Base-by-base conservation (phyloP, 371 early-diverging fungal species). In the Syncephalastrum racemosum region DNA sequence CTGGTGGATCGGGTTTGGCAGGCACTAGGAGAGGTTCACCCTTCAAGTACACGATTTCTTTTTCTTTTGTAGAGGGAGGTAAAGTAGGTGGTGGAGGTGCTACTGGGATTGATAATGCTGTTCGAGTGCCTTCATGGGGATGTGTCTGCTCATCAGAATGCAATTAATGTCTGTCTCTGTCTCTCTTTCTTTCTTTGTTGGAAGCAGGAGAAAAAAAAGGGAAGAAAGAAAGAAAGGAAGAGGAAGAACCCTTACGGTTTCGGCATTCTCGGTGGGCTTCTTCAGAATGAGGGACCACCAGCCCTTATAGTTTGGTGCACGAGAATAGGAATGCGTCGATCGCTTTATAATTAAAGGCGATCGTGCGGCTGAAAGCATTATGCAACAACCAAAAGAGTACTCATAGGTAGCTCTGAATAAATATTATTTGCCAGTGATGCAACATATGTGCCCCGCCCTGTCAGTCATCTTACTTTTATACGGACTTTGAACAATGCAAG, bases 281-380 rank as follows among this genome's bases (percentile, higher is more conserved):
- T 73, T 45, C 19, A 73, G 40, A 46, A 73, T 63, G 5, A 53
- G 54, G 4, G 60, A 45, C 77, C 77, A 77, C 63, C 67, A 77
- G 13, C 77, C 77, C 12, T 59, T 44, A 24, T 77, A 77, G 50
- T 57, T 62, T 1, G 51, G 53, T 53, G 42, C 39, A 23, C 63
- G 53, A 1, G 27, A 20, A 42, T 44, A 27, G 25, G n/a, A 31
- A 31, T 31, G 36, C 2, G 36, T 31, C 36, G 36, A 31, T 10
- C 36, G 36, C 10, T 31, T 31, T 5, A 31, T 31, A 31, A 31
- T 31, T 7, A 31, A 12, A 31, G 36, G 36, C 36, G 36, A 31
- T 31, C 36, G 36, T 31, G 36, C 36, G 36, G 36, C 36, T 31
- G 36, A 10, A 31, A 31, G 36, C 36, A 31, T 31, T 31, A 31